Evolutionary conservation across 306 rosid species (phyloP).

Genomic region (Parietaria judaica): DNA sequence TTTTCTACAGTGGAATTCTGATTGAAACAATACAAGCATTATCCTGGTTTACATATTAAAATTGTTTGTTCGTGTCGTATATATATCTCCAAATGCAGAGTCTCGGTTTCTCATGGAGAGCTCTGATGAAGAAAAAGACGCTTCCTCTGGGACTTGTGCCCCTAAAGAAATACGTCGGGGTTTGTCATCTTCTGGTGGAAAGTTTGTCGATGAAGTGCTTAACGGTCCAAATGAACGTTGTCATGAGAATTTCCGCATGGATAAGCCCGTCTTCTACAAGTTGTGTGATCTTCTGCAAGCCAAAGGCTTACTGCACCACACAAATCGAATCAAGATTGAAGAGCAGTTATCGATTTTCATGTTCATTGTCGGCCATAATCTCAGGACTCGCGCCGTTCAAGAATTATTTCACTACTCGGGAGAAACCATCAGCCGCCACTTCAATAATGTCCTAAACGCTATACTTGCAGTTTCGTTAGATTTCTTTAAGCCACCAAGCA

Average conservation of each 20-base stretch:
- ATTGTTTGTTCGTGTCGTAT: neutral
- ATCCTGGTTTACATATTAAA: too few relatives aligned
- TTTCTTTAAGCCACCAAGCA: conserved; percentile 58
- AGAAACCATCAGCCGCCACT: conserved; percentile 88
- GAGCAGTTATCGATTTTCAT: conserved; percentile 86
- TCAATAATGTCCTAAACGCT: conserved; percentile 79
- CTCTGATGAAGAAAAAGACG: conserved; percentile 74
- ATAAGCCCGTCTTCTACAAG: conserved; percentile 66
- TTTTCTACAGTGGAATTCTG: too few relatives aligned
- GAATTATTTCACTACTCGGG: conserved; percentile 84
- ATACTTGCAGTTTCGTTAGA: conserved; percentile 70
- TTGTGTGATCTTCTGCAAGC: conserved; percentile 80
- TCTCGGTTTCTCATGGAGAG: conserved; percentile 44
- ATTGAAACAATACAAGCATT: too few relatives aligned
- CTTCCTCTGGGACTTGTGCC: conserved; percentile 27
- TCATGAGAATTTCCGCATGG: conserved; percentile 77
- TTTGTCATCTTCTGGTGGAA: conserved; percentile 46
- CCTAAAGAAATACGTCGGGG: conserved; percentile 44
- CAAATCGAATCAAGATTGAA: conserved; percentile 84
- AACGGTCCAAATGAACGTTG: conserved; percentile 60
- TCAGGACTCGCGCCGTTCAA: conserved; percentile 80
- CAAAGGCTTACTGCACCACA: conserved; percentile 72
- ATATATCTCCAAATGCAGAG: conserved; percentile 14
- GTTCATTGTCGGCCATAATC: conserved; percentile 84
- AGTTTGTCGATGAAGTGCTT: conserved; percentile 82